These are phyloP conservation scores for Sphaerostilbella broomeana DNA, from an alignment of 2,329 filamentous ascomycete species.

Conservation along the genomic window DNA sequence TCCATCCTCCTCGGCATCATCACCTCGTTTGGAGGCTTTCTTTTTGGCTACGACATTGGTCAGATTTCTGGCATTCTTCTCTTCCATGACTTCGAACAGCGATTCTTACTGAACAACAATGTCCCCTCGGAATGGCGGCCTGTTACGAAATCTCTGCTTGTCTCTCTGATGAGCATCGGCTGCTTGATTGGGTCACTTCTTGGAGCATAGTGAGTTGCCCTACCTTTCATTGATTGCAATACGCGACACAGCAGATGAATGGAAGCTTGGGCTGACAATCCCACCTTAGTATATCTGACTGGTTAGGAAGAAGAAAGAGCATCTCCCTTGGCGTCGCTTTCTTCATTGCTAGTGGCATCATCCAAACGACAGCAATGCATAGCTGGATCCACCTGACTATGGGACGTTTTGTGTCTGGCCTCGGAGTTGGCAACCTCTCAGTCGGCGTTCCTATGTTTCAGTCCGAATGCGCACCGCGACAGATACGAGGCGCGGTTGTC, in stretches of 20 bases:
- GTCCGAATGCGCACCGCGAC: constrained; percentile 54
- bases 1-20: constrained; percentile 40
- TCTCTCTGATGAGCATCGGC: constrained; percentile 51
- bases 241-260: too few species aligned
- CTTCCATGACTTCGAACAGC: constrained; percentile 47
- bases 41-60: constrained; percentile 59
- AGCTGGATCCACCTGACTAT: constrained; percentile 61
- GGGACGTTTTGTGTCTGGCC: constrained; percentile 59
- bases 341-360: constrained; percentile 57
- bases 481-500: constrained; percentile 59
- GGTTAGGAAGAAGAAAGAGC: constrained; percentile 50
- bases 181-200: constrained; percentile 48
- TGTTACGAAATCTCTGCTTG: constrained; percentile 44
- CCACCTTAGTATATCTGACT: constrained; percentile 50
- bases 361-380: constrained; percentile 54
- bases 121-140: constrained; percentile 32
- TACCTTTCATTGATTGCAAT: not conserved
- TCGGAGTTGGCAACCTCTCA: constrained; percentile 61
- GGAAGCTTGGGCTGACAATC: too few species aligned
- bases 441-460: constrained; percentile 63
- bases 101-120: constrained; percentile 44
- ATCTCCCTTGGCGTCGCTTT: constrained; percentile 47
- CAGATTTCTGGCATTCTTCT: constrained; percentile 48
- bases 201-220: constrained; percentile 38
- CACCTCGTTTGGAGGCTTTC: constrained; percentile 53